Conservation (phyloP, 495 filamentous ascomycete species). For the Xylaria castorea region DNA sequence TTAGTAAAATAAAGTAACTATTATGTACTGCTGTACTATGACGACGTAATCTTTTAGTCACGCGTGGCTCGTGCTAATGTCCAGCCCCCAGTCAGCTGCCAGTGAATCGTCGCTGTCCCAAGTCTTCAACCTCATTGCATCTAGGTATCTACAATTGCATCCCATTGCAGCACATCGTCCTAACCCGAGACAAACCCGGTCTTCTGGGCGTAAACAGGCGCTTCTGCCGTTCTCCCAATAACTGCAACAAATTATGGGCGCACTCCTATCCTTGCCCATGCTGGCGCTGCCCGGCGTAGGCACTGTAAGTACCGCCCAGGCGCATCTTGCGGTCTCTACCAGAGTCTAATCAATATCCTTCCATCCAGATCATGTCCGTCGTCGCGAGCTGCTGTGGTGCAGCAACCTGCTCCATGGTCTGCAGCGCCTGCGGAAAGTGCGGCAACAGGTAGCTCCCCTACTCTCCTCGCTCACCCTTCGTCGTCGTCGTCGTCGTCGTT, state of each 20-base stretch:
- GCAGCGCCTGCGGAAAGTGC: slow-evolving; percentile 94
- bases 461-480: slow-evolving; percentile 2
- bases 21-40: neutral
- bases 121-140: neutral
- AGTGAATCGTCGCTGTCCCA: neutral
- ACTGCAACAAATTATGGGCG: slow-evolving; percentile 70
- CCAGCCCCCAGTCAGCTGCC: neutral
- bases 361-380: slow-evolving; percentile 71
- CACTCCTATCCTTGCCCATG: slow-evolving; percentile 85
- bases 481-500: neutral
- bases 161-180: slow-evolving; percentile 10
- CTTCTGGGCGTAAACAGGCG: neutral
- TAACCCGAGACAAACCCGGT: slow-evolving; percentile 2
- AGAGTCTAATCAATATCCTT: slow-evolving; percentile 7
- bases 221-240: slow-evolving; percentile 9
- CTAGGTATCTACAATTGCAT: neutral
- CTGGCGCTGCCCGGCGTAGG: slow-evolving; percentile 85
- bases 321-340: neutral
- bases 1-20: neutral
- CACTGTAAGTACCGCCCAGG: slow-evolving; percentile 66
- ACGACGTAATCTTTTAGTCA: slow-evolving; percentile 1
- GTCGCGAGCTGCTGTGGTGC: slow-evolving; percentile 91
- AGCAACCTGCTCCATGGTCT: slow-evolving; percentile 92
- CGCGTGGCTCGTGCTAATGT: neutral
- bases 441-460: slow-evolving; percentile 79